These are phyloP conservation scores for Antarctomyces pellizariae DNA, from an alignment of 495 filamentous ascomycete species.

Conservation along the genomic window DNA sequence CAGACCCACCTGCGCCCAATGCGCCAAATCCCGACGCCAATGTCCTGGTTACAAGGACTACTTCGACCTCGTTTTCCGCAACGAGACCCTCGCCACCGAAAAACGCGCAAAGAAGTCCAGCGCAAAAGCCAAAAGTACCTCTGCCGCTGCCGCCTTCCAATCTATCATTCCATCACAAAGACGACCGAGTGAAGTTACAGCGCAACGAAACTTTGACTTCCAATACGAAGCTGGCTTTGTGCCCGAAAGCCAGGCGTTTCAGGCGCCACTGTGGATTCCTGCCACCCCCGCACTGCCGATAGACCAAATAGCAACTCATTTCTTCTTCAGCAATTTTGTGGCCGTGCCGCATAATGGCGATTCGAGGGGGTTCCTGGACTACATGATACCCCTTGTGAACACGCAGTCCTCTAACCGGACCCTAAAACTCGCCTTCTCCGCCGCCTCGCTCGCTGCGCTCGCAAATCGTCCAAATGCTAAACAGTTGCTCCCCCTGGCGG, in stretches of 20 bases:
- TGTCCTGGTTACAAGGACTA: slow-evolving; percentile 49
- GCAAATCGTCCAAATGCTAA: slow-evolving; percentile 19
- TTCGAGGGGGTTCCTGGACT: slow-evolving; percentile 29
- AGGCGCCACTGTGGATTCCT: too few relatives aligned
- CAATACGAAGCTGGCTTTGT: too few relatives aligned
- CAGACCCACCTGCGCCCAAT: slow-evolving; percentile 44
- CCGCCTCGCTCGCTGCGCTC: slow-evolving; percentile 32
- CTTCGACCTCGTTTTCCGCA: slow-evolving; percentile 43
- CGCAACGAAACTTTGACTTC: background rate
- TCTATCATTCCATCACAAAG: slow-evolving; percentile 15
- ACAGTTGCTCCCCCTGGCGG: slow-evolving; percentile 14
- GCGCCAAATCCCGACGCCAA: slow-evolving; percentile 34
- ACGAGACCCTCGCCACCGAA: slow-evolving; percentile 37
- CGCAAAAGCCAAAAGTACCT: slow-evolving; percentile 3
- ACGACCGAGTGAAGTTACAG: slow-evolving; percentile 8
- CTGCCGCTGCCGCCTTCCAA: slow-evolving; percentile 15
- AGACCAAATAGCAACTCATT: slow-evolving; percentile 25
- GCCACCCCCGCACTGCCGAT: slow-evolving; percentile 13
- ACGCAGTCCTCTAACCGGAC: slow-evolving; percentile 21
- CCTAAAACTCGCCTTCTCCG: slow-evolving; percentile 31
- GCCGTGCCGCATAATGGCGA: slow-evolving; percentile 20
- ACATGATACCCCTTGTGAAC: slow-evolving; percentile 29
- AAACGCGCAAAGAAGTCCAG: slow-evolving; percentile 17
- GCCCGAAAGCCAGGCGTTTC: too few relatives aligned
- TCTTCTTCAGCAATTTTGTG: slow-evolving; percentile 33